Evolutionary conservation across 1,284 basidiomycete genomes (phyloP).

Genomic region (Cryptococcus depauperatus): DNA sequence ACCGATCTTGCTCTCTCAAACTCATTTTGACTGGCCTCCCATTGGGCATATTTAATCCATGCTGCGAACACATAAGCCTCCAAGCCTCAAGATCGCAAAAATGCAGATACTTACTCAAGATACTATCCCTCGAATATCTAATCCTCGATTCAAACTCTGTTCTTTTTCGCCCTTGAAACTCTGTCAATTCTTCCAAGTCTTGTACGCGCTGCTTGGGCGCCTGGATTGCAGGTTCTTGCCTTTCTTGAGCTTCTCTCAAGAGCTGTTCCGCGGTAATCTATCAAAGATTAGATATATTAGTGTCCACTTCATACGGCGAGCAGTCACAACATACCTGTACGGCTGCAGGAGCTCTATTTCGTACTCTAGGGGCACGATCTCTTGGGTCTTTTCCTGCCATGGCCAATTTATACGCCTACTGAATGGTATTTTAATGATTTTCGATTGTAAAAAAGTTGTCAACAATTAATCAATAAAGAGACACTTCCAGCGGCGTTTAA

Average conservation of each 20-base stretch:
- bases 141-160: constrained; percentile 97
- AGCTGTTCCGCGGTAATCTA: constrained; percentile 97
- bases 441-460: too few species aligned
- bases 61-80: constrained; percentile 25
- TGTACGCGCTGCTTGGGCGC: constrained; percentile 92
- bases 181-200: constrained; percentile 93
- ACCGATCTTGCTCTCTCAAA: constrained; percentile 84
- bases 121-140: constrained; percentile 61
- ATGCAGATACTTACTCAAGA: constrained; percentile 31
- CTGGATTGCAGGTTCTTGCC: constrained; percentile 82
- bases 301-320: not conserved
- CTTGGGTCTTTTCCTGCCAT: constrained; percentile 40
- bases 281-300: not conserved
- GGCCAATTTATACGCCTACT: too few species aligned
- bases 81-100: not conserved
- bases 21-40: constrained; percentile 93
- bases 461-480: too few species aligned
- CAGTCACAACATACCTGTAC: constrained; percentile 59
- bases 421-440: too few species aligned
- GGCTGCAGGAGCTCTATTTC: constrained; percentile 87
- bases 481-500: too few species aligned
- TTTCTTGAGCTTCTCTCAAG: constrained; percentile 93
- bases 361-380: constrained; percentile 58
- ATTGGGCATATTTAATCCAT: constrained; percentile 57
- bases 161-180: constrained; percentile 88